Base-by-base conservation (phyloP, 352 stramenopile species). In the Pythium pyrilobum region DNA sequence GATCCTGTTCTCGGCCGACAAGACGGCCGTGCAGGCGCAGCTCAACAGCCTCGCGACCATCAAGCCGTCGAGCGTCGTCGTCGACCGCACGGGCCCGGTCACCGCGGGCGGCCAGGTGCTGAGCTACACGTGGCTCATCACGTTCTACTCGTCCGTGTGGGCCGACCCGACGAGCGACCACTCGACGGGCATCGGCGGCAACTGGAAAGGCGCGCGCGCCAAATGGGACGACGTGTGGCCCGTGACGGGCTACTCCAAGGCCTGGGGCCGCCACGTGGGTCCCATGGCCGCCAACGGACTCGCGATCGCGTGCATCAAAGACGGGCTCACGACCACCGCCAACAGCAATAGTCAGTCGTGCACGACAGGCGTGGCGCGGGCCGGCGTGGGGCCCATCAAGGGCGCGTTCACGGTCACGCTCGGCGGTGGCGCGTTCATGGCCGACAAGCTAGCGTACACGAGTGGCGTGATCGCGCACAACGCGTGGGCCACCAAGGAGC, bases 181-280 rank as follows among this genome's bases (percentile, higher is more conserved):
- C 56, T 78, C 87, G 33, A 77, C 49, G 52, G 75, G 67, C 1
- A 89, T 92, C 45, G 64, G 86, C 16, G 94, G 94, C 8, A 98
- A 97, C 55, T 98, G 96, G 92, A 80, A 94, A 52, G 92, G 95
- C 16, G 38, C 74, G 9, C 59, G 74, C 2, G 80, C 84, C 0
- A 71, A 66, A 25, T 96, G 82, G 74, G 78, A 81, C 32, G 92
- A 98, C 51, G 89, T 89, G 20, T 99, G 96, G 96, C 52, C 69
- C 9, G 81, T 85, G 24, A 91, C 87, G 0, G 85, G 86, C 0
- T 98, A 98, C 69, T 98, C 92, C 2, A 98, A 97, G 62, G 90
- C 89, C 5, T 99, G 96, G 96, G 96, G 96, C 1, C 95, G 94
- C 16, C 97, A 99, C 54, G 92, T 98, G 4, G 96, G 96, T 0